Percentiles rank a stretch among this genome's conserved stretches.
phyloP scores from a whole-genome alignment of 441 rosid genomes.

The Sinapis alba region DNA sequence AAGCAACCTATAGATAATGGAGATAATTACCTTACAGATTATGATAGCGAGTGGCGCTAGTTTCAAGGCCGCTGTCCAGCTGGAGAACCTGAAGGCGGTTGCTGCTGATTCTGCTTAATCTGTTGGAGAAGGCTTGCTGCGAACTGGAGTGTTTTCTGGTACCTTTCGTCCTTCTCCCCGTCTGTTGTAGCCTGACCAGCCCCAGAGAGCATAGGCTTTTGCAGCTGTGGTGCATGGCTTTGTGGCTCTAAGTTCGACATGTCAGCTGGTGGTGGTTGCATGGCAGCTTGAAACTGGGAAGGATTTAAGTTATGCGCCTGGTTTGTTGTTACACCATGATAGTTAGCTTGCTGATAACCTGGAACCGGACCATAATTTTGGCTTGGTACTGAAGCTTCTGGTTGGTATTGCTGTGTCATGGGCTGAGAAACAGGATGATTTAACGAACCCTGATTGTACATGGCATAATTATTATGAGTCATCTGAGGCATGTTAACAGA shows the following conservation, averaged over 20 bases:
- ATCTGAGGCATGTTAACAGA: slow-evolving; percentile 54
- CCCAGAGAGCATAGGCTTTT: slow-evolving; percentile 55
- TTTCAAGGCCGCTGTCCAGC: slow-evolving; percentile 53
- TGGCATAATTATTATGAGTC: slow-evolving; percentile 35
- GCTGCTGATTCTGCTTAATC: slow-evolving; percentile 65
- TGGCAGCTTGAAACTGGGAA: slow-evolving; percentile 53
- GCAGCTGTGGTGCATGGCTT: slow-evolving; percentile 51
- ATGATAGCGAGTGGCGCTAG: background rate
- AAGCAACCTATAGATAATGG: background rate
- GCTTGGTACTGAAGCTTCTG: slow-evolving; percentile 48
- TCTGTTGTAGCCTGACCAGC: slow-evolving; percentile 56
- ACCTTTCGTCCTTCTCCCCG: slow-evolving; percentile 78
- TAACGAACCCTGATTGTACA: slow-evolving; percentile 49
- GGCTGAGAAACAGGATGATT: slow-evolving; percentile 56
- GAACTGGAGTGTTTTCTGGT: slow-evolving; percentile 90
- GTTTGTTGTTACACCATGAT: slow-evolving; percentile 47
- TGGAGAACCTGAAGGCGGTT: slow-evolving; percentile 51
- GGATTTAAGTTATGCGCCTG: slow-evolving; percentile 55
- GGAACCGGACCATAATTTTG: slow-evolving; percentile 55
- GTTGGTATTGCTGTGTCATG: slow-evolving; percentile 62
- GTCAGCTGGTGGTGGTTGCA: slow-evolving; percentile 48
- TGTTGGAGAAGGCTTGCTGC: slow-evolving; percentile 93
- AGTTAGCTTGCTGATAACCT: slow-evolving; percentile 43
- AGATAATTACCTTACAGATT: slow-evolving; percentile 26
- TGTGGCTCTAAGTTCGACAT: slow-evolving; percentile 51